A percentile compares a stretch with the other conserved stretches of the same genome.
phyloP scores from a whole-genome alignment of 176 grass and related monocot species.

The Juncus effusus region DNA sequence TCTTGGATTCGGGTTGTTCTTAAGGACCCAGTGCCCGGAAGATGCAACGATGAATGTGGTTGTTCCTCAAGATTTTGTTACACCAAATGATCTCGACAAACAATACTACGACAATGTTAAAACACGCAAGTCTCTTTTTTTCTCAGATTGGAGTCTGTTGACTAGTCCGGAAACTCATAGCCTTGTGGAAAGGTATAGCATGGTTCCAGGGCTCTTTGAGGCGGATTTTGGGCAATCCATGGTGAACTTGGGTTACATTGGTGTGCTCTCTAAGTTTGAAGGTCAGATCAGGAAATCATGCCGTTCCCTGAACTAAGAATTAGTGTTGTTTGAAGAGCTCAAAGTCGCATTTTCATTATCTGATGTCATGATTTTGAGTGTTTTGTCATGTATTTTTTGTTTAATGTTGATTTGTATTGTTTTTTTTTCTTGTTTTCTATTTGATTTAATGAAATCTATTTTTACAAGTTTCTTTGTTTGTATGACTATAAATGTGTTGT shows the following conservation, averaged over 20 bases:
- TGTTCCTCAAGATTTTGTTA: conserved; percentile 32
- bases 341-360: too few relatives aligned
- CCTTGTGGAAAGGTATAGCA: conserved; percentile 34
- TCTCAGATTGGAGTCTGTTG: conserved; percentile 40
- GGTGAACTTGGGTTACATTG: conserved; percentile 52
- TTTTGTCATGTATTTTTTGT: too few relatives aligned
- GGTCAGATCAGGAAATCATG: conserved; percentile 51
- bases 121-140: conserved; percentile 31
- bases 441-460: too few relatives aligned
- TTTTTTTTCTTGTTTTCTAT: too few relatives aligned
- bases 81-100: conserved; percentile 35
- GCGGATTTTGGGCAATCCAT: conserved; percentile 38
- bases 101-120: conserved; percentile 51
- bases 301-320: conserved; percentile 1
- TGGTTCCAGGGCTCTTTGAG: conserved; percentile 24
- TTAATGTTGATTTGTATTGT: too few relatives aligned
- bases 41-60: conserved; percentile 20
- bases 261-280: conserved; percentile 24
- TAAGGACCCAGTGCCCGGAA: conserved; percentile 12
- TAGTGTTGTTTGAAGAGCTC: too few relatives aligned
- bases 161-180: conserved; percentile 30
- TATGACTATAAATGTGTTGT: too few relatives aligned
- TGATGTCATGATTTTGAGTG: too few relatives aligned
- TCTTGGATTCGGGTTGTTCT: not conserved
- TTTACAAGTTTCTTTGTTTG: too few relatives aligned